These are phyloP conservation scores for Selaginella moellendorffii DNA, from an alignment of 75 land plant species.

Conservation along the genomic window DNA sequence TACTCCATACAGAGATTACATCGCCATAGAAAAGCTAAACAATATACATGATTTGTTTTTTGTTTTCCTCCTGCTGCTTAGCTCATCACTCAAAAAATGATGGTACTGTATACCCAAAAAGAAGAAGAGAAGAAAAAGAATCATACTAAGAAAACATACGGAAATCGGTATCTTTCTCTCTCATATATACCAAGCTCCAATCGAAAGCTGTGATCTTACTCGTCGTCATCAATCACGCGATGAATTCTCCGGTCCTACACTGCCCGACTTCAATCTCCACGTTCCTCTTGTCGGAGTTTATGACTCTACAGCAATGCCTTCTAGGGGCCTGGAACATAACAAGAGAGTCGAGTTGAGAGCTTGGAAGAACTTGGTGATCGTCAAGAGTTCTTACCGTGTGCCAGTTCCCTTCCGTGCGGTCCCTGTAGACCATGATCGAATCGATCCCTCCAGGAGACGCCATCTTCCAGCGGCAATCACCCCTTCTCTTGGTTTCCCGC, in stretches of 20 bases:
- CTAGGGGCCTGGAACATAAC: constrained; percentile 14
- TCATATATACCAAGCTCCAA: too few relatives aligned
- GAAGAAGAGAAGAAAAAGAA: neutral
- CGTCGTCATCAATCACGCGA: too few relatives aligned
- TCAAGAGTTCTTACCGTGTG: constrained; percentile 12
- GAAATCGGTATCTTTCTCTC: too few relatives aligned
- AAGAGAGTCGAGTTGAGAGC: neutral
- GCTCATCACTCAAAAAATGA: too few relatives aligned
- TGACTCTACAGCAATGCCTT: constrained; percentile 17
- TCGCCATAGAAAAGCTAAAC: too few relatives aligned
- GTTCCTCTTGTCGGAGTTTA: constrained; percentile 4
- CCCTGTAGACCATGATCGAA: constrained; percentile 11
- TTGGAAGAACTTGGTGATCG: neutral
- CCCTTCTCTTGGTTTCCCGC: neutral
- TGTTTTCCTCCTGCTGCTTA: too few relatives aligned
- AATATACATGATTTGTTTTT: too few relatives aligned
- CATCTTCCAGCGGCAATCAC: constrained; percentile 11
- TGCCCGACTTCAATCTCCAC: constrained; percentile 15
- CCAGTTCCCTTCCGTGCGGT: constrained; percentile 15
- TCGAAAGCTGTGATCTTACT: too few relatives aligned
- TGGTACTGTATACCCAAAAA: neutral
- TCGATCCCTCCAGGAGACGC: constrained; percentile 10
- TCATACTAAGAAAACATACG: too few relatives aligned
- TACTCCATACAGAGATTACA: too few relatives aligned
- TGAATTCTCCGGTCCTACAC: constrained; percentile 1